phyloP scores from a whole-genome alignment of 2,329 filamentous ascomycete species.

The Hirsutella minnesotensis region DNA sequence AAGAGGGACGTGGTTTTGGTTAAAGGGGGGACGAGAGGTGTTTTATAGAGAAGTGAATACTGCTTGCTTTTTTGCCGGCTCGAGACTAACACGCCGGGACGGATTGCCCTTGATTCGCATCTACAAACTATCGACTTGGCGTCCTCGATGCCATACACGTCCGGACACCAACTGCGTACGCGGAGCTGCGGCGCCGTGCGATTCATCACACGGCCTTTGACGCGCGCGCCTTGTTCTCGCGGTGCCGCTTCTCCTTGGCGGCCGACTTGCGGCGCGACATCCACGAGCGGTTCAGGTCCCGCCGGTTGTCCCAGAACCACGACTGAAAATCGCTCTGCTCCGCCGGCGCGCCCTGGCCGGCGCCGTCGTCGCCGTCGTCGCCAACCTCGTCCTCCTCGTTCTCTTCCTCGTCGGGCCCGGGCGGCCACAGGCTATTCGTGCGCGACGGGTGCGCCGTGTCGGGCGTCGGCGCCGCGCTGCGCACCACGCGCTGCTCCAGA shows the following conservation, averaged over 20 bases:
- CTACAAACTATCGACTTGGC: too few relatives aligned
- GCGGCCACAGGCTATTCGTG: slow-evolving; percentile 47
- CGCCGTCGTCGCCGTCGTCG: slow-evolving; percentile 17
- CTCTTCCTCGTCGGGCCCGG: slow-evolving; percentile 22
- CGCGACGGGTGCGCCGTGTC: slow-evolving; percentile 74
- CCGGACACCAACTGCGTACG: too few relatives aligned
- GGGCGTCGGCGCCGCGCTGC: slow-evolving; percentile 87
- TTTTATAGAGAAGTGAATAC: too few relatives aligned
- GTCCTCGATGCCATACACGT: too few relatives aligned
- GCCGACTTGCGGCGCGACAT: slow-evolving; percentile 50
- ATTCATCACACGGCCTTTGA: slow-evolving; percentile 20
- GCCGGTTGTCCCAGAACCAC: slow-evolving; percentile 57
- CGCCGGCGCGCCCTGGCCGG: slow-evolving; percentile 14
- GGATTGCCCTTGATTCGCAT: too few relatives aligned
- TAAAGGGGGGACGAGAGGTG: too few relatives aligned
- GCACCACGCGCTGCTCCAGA: slow-evolving; percentile 58
- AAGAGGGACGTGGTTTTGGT: too few relatives aligned
- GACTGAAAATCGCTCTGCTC: slow-evolving; percentile 45
- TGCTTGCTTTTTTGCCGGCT: too few relatives aligned
- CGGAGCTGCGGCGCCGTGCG: too few relatives aligned
- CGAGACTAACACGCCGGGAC: too few relatives aligned
- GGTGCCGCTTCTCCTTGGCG: slow-evolving; percentile 54
- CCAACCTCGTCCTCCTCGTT: slow-evolving; percentile 29
- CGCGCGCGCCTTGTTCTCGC: slow-evolving; percentile 48
- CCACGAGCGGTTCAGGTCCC: slow-evolving; percentile 55